Evolutionary conservation across 1,284 basidiomycete species (phyloP).

Genomic region (Sutorius eximius): DNA sequence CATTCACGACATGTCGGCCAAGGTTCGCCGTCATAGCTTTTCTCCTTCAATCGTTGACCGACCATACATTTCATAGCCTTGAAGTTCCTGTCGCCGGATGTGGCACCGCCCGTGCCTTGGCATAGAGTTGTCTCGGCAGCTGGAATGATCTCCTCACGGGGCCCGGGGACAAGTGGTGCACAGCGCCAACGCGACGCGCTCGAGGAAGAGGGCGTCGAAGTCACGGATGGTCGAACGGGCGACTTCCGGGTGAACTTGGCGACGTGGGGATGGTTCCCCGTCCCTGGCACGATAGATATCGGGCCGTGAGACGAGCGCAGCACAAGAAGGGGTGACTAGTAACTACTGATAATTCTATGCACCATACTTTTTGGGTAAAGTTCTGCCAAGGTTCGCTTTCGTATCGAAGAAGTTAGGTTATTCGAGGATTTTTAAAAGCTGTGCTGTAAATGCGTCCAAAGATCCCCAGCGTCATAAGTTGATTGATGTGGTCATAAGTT

Average conservation of each 20-base stretch:
- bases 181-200: constrained; percentile 56
- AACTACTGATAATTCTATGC: not conserved
- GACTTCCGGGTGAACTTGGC: constrained; percentile 52
- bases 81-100: constrained; percentile 62
- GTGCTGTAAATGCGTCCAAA: no score
- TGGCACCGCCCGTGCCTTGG: constrained; percentile 71
- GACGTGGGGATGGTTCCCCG: constrained; percentile 64
- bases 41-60: not conserved
- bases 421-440: no score
- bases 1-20: constrained; percentile 86
- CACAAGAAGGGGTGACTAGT: not conserved
- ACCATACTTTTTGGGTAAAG: not conserved
- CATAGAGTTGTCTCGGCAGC: constrained; percentile 68
- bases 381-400: not conserved
- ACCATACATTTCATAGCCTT: constrained; percentile 48
- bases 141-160: constrained; percentile 77
- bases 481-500: not conserved
- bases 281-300: constrained; percentile 30
- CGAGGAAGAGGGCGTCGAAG: constrained; percentile 61
- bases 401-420: no score
- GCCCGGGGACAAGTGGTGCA: constrained; percentile 68
- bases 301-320: constrained; percentile 3
- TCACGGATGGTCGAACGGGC: constrained; percentile 43
- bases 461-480: no score
- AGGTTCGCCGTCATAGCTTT: constrained; percentile 46